These are phyloP conservation scores for Hypericum perforatum DNA, from an alignment of 345 rosid species.

Conservation along the genomic window DNA sequence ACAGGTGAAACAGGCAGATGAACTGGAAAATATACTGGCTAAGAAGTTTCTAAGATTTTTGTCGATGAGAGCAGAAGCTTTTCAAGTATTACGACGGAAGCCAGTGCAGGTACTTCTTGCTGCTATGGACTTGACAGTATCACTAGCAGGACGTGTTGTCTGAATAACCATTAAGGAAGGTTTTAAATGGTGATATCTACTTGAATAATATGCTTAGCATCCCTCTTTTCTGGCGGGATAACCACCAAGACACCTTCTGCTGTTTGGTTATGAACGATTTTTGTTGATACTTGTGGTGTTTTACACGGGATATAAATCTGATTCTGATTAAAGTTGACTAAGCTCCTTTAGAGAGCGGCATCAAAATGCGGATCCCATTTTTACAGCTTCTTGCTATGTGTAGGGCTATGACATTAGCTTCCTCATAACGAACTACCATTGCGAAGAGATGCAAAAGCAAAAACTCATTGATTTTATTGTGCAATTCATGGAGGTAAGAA, in stretches of 20 bases:
- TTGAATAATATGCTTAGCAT: no score
- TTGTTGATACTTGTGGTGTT: no score
- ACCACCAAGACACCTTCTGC: no score
- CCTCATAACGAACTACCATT: constrained; percentile 90
- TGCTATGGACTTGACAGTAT: background rate
- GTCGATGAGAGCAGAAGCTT: constrained; percentile 99
- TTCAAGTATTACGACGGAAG: constrained; percentile 90
- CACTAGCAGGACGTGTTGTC: background rate
- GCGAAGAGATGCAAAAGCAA: constrained; percentile 96
- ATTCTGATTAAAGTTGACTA: no score
- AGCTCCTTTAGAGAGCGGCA: no score
- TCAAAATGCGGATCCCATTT: no score
- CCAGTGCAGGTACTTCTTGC: constrained; percentile 58
- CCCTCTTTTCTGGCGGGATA: no score
- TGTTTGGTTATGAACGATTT: no score
- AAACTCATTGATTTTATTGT: constrained; percentile 92
- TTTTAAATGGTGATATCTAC: no score
- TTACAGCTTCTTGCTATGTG: background rate
- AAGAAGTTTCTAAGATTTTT: constrained; percentile 89
- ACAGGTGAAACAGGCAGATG: constrained; percentile 95
- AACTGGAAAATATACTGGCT: constrained; percentile 86
- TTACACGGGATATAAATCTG: no score
- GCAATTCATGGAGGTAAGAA: constrained; percentile 96
- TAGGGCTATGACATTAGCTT: constrained; percentile 99
- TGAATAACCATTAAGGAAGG: no score